Conservation (phyloP, 179 eudicot genomes). For the Dionaea muscipula region DNA sequence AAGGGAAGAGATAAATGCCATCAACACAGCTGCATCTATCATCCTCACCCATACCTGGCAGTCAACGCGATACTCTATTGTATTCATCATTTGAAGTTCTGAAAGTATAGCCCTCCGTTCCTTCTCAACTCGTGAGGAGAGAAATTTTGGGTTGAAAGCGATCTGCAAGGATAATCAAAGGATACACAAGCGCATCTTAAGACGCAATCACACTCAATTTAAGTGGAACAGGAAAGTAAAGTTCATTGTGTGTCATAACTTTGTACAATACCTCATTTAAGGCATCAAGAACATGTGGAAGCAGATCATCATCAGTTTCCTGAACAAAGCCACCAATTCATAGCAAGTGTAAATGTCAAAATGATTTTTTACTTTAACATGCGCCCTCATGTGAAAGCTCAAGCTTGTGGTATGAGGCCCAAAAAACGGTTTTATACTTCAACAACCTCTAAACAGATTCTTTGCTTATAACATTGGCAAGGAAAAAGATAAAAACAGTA, state of each 20-base stretch:
- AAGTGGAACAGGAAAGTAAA: neutral
- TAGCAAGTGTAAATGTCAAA: neutral
- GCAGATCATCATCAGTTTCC: slow-evolving; percentile 86
- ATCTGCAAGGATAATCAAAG: slow-evolving; percentile 35
- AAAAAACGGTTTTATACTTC: no score
- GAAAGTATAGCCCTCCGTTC: slow-evolving; percentile 96
- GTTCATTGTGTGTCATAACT: neutral
- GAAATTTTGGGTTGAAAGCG: slow-evolving; percentile 90
- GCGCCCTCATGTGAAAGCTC: no score
- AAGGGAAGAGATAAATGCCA: neutral
- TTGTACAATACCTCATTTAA: slow-evolving; percentile 68
- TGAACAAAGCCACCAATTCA: slow-evolving; percentile 20
- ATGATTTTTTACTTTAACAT: no score
- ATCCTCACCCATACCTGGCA: slow-evolving; percentile 59
- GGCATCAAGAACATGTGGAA: slow-evolving; percentile 93
- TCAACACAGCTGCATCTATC: neutral
- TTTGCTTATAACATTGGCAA: no score
- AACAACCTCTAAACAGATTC: no score
- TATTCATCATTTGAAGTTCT: slow-evolving; percentile 99
- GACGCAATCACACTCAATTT: neutral
- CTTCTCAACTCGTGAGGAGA: slow-evolving; percentile 94
- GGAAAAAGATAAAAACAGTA: no score
- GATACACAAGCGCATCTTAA: neutral
- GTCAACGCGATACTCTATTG: slow-evolving; percentile 98
- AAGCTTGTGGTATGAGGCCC: no score